These are phyloP conservation scores for Saccharata proteae DNA, from an alignment of 2,329 filamentous ascomycete genomes.

Conservation along the genomic window DNA sequence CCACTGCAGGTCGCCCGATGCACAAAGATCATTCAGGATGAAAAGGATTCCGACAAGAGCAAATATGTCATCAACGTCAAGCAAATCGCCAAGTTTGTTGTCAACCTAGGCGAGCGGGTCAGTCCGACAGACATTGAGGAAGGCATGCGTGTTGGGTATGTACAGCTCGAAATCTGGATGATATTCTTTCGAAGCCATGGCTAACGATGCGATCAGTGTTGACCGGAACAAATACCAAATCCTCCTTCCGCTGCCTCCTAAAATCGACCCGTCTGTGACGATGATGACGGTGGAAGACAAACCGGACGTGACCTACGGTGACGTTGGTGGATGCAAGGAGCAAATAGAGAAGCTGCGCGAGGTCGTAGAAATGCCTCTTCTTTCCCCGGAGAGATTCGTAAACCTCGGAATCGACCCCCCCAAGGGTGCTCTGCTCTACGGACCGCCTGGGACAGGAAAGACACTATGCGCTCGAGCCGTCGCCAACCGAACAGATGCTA, in stretches of 20 bases:
- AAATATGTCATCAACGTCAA: constrained; percentile 99
- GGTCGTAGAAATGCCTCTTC: constrained; percentile 94
- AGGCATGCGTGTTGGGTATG: constrained; percentile 86
- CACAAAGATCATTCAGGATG: constrained; percentile 97
- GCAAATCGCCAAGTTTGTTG: constrained; percentile 98
- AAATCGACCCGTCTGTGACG: constrained; percentile 97
- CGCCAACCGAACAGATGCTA: constrained; percentile 94
- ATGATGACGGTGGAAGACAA: constrained; percentile 99
- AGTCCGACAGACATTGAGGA: constrained; percentile 98
- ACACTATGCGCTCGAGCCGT: constrained; percentile 95
- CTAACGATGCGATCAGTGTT: constrained; percentile 40
- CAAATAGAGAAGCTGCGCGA: constrained; percentile 98
- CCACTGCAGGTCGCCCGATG: constrained; percentile 93
- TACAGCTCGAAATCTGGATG: constrained; percentile 8
- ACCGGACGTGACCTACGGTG: constrained; percentile 96
- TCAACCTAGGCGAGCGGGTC: constrained; percentile 92
- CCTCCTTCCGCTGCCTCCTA: constrained; percentile 85
- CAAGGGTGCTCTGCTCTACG: constrained; percentile 93
- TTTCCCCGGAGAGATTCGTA: constrained; percentile 94
- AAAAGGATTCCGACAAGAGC: constrained; percentile 92
- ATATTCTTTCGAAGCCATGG: constrained; percentile 8
- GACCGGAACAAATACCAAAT: constrained; percentile 99
- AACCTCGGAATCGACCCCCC: constrained; percentile 98
- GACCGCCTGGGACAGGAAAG: constrained; percentile 96
- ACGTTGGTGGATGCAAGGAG: constrained; percentile 98